Base-by-base conservation (phyloP, 1,284 basidiomycete genomes). In the Schizophyllum commune region DNA sequence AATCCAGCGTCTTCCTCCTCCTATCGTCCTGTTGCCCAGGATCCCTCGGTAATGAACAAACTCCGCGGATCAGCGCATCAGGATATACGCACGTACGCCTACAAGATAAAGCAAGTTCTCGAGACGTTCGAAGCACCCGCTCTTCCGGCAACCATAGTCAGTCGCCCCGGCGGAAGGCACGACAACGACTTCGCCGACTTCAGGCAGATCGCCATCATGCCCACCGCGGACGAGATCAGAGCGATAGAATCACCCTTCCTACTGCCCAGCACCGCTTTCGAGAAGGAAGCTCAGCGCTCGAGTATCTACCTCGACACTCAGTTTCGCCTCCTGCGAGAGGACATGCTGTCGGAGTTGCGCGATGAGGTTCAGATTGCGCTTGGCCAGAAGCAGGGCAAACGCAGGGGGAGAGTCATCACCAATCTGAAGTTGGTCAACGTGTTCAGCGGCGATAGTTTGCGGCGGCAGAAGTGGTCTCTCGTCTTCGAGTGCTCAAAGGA, bases 151-250 rank as follows among this genome's bases (percentile, higher is more conserved):
- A 66, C 68, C 60, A 68, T 61, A 22, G 65, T 69, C 1, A 64
- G 67, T 32, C 72, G 70, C 6, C 77, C 86, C 0, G 86, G 86
- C 0, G 86, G 86, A 1, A 75, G 86, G 9, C 86, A 88, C 63
- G 83, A 86, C 64, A 88, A 88, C 61, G 86, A 88, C 67, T 81
- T 81, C 58, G 71, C 70, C 6, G 76, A 86, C 60, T 87, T 84
- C 65, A 79, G 81, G 9, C 62, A 79, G 5, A 83, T 88, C 19
- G 70, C 80, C 21, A 83, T 88, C 47, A 71, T 85, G 5, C 86
- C 86, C 0, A 84, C 84, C 1, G 75, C 81, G 0, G 79, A 82
- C 52, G 86, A 88, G 66, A 70, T 86, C 8, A 65, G 62, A 3
- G 84, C 71, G 39, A 69, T 64, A 3, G 76, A 79, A 54, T 64